These are phyloP conservation scores for Litchi chinensis DNA, from an alignment of 345 rosid genomes.

Conservation along the genomic window DNA sequence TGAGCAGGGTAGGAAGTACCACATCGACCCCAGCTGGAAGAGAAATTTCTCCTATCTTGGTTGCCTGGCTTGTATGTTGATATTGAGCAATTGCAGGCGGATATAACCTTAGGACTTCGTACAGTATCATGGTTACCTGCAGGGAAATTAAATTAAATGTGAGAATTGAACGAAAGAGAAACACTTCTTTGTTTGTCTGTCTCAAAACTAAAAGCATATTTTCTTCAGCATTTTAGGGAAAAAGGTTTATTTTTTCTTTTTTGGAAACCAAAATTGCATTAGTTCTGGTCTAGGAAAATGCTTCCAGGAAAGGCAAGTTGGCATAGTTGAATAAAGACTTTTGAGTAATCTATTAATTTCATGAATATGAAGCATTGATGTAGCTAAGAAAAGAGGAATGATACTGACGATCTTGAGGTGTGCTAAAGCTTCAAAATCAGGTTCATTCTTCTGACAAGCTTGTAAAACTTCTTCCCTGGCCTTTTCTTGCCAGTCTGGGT, in stretches of 20 bases:
- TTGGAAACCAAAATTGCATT: neutral
- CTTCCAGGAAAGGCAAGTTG: too few species aligned
- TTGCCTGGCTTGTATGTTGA: conserved; percentile 27
- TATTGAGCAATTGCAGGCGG: conserved; percentile 44
- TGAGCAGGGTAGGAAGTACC: conserved; percentile 33
- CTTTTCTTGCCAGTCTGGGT: conserved; percentile 57
- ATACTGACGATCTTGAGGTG: conserved; percentile 42
- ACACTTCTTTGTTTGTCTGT: neutral
- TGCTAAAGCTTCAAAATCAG: conserved; percentile 30
- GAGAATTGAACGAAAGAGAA: neutral
- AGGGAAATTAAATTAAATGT: neutral
- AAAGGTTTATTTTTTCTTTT: neutral
- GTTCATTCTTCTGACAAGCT: conserved; percentile 34
- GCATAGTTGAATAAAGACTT: too few species aligned
- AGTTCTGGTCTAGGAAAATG: neutral
- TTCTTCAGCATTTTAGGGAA: neutral
- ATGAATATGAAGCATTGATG: neutral
- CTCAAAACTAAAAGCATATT: neutral
- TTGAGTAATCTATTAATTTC: too few species aligned
- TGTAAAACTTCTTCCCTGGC: conserved; percentile 54
- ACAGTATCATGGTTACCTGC: conserved; percentile 47
- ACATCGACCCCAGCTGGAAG: conserved; percentile 48
- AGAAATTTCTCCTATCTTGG: conserved; percentile 34
- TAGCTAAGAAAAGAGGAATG: neutral
- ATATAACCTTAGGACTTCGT: conserved; percentile 49